phyloP scores from a whole-genome alignment of 805 yeast genomes.

The Pichia cephalocereana region DNA sequence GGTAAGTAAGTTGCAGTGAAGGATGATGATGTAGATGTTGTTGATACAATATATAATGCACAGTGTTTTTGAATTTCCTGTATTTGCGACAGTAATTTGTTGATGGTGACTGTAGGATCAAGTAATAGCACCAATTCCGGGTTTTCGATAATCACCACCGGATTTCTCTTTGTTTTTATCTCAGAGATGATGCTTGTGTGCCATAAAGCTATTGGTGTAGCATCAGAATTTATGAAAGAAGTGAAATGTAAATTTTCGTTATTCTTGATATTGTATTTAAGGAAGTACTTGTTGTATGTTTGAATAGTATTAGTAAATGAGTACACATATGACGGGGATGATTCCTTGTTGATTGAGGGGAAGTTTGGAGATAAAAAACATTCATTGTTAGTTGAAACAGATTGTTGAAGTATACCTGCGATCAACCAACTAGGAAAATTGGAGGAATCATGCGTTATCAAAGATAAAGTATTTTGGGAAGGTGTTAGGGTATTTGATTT shows the following conservation, averaged over 20 bases:
- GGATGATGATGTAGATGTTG: constrained; percentile 9
- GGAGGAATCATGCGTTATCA: constrained; percentile 4
- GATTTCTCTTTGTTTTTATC: constrained; percentile 7
- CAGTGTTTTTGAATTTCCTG: constrained; percentile 18
- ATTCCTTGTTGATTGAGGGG: neutral
- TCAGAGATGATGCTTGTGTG: constrained; percentile 6
- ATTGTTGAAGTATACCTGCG: constrained; percentile 5
- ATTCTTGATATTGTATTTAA: constrained; percentile 1
- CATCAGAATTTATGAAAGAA: constrained; percentile 28
- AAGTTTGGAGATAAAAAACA: constrained; percentile 6
- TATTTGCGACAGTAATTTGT: constrained; percentile 14
- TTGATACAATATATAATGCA: constrained; percentile 32
- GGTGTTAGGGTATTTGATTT: neutral
- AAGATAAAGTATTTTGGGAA: neutral
- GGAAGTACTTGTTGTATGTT: constrained; percentile 1
- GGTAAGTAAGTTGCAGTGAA: neutral
- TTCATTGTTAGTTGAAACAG: constrained; percentile 1
- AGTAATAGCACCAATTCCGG: constrained; percentile 23
- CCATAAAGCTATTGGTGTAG: constrained; percentile 23
- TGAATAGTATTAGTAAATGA: constrained; percentile 2
- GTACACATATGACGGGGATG: neutral
- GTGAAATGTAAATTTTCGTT: constrained; percentile 26
- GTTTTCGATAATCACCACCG: constrained; percentile 19
- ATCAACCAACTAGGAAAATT: constrained; percentile 6
- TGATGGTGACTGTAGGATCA: constrained; percentile 1